Evolutionary conservation across 345 rosid genomes (phyloP).

Genomic region (Linum trigynum): DNA sequence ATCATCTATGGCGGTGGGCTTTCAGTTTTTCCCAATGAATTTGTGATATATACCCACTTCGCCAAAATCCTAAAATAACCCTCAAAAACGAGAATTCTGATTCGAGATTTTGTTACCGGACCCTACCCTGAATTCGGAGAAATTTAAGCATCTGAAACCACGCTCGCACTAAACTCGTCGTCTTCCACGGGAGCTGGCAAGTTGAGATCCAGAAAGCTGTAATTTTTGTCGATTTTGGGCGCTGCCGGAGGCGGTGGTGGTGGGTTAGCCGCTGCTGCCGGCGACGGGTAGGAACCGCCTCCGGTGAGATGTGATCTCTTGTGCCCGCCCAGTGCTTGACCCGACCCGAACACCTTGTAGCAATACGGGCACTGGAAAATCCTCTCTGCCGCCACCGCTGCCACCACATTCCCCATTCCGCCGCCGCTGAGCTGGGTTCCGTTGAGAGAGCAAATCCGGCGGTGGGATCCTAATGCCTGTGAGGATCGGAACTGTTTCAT

Average conservation of each 20-base stretch:
- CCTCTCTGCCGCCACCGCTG: slow-evolving; percentile 3
- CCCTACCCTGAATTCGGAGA: background rate
- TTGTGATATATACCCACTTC: too few species aligned
- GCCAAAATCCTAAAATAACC: too few species aligned
- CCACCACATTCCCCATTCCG: background rate
- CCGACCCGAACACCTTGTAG: slow-evolving; percentile 24
- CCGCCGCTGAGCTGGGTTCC: slow-evolving; percentile 7
- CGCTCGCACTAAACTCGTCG: slow-evolving; percentile 19
- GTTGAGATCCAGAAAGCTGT: slow-evolving; percentile 26
- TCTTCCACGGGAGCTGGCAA: slow-evolving; percentile 28
- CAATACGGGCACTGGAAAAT: slow-evolving; percentile 27
- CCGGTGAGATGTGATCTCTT: slow-evolving; percentile 21
- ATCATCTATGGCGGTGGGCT: too few species aligned
- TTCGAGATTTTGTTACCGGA: too few species aligned
- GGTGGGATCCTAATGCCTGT: slow-evolving; percentile 16
- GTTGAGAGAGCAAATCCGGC: slow-evolving; percentile 20
- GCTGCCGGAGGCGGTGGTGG: background rate
- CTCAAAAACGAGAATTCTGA: too few species aligned
- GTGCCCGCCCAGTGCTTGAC: slow-evolving; percentile 33
- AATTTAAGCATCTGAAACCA: slow-evolving; percentile 20
- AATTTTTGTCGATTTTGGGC: background rate
- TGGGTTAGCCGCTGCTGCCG: background rate
- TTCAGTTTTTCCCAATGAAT: too few species aligned
- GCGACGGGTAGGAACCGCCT: background rate
- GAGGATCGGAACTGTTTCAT: slow-evolving; percentile 22